Percentiles rank a stretch among this genome's conserved stretches.
Evolutionary conservation across 1,139 yeast species (phyloP).

Genomic region (Pichia cactophila): DNA sequence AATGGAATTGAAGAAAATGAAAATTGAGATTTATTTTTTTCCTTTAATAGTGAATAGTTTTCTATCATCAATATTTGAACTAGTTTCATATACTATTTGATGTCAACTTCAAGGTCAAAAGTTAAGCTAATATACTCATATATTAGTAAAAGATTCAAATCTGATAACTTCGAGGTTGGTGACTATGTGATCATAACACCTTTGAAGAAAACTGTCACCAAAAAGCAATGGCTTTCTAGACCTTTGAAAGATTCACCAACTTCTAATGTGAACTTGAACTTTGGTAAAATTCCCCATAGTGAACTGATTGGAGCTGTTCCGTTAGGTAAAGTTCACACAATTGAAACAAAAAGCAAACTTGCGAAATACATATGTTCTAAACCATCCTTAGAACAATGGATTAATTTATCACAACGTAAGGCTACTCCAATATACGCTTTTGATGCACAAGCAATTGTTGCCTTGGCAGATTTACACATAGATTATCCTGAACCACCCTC

Average conservation of each 20-base stretch:
- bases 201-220: slow-evolving; percentile 20
- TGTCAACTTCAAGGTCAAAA: background rate
- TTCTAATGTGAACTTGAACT: slow-evolving; percentile 20
- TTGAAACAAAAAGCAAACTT: slow-evolving; percentile 16
- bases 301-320: slow-evolving; percentile 29
- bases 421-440: slow-evolving; percentile 44
- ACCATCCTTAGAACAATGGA: slow-evolving; percentile 39
- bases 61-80: too few relatives aligned
- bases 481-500: slow-evolving; percentile 31
- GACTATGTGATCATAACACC: slow-evolving; percentile 28
- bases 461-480: slow-evolving; percentile 37
- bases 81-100: background rate
- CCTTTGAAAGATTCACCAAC: slow-evolving; percentile 22
- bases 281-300: slow-evolving; percentile 30
- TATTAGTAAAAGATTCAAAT: slow-evolving; percentile 2
- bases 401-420: slow-evolving; percentile 32
- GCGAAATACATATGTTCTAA: slow-evolving; percentile 28
- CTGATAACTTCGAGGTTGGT: slow-evolving; percentile 18
- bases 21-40: too few relatives aligned
- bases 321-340: slow-evolving; percentile 17
- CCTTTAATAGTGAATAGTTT: too few relatives aligned
- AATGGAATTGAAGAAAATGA: too few relatives aligned
- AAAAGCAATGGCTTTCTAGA: slow-evolving; percentile 26
- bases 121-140: background rate
- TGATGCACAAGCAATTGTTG: slow-evolving; percentile 40